Conservation (phyloP, 495 filamentous ascomycete species). For the Penicillium cosmopolitanum region DNA sequence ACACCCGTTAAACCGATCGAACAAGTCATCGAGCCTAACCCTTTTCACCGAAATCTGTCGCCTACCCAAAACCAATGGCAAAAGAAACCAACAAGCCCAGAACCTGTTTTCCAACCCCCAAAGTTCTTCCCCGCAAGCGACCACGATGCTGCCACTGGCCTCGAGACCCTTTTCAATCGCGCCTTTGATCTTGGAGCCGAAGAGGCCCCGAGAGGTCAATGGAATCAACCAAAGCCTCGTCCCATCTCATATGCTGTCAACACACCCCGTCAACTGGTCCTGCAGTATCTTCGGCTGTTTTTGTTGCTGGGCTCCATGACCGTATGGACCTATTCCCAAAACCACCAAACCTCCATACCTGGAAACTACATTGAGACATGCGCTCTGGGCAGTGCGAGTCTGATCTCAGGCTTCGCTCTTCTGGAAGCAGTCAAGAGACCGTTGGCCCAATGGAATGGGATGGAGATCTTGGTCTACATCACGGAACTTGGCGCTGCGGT, state of each 20-base stretch:
- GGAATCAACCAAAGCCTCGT: slow-evolving; percentile 18
- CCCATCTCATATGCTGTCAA: slow-evolving; percentile 13
- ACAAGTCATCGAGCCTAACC: slow-evolving; percentile 41
- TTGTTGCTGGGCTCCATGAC: slow-evolving; percentile 36
- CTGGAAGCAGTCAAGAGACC: slow-evolving; percentile 43
- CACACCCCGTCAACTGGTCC: slow-evolving; percentile 24
- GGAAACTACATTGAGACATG: slow-evolving; percentile 47
- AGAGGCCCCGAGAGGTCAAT: slow-evolving; percentile 25
- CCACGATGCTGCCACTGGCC: slow-evolving; percentile 46
- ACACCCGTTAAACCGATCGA: slow-evolving; percentile 39
- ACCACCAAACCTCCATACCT: slow-evolving; percentile 34
- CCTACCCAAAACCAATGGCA: slow-evolving; percentile 30
- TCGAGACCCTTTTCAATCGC: slow-evolving; percentile 51
- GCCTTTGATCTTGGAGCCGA: slow-evolving; percentile 50
- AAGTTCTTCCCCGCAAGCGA: slow-evolving; percentile 55
- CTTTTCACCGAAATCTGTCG: slow-evolving; percentile 37
- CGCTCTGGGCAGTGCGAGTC: slow-evolving; percentile 45
- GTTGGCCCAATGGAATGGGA: slow-evolving; percentile 43
- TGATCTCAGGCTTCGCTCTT: slow-evolving; percentile 46
- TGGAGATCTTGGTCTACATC: slow-evolving; percentile 49
- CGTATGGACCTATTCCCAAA: slow-evolving; percentile 42
- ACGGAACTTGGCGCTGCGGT: slow-evolving; percentile 45
- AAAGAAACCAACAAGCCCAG: slow-evolving; percentile 19
- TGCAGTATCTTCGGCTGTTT: slow-evolving; percentile 38
- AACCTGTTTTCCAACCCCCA: slow-evolving; percentile 49